Base-by-base conservation (phyloP, 768 basidiomycete species). In the Russula emetica region DNA sequence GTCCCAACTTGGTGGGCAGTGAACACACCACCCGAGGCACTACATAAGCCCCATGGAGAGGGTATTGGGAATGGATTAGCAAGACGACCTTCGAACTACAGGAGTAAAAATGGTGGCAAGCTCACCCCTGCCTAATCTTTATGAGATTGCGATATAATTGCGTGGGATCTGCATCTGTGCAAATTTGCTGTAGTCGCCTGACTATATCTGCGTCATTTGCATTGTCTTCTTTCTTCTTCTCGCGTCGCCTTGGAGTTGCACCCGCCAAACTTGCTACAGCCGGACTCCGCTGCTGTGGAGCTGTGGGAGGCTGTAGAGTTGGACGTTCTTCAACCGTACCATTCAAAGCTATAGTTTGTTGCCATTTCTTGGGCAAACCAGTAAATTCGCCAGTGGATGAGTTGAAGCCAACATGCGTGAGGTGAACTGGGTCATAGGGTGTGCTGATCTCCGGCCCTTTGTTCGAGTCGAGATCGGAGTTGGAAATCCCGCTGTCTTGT, bases 91-190 rank as follows among this genome's bases (percentile, higher is more conserved):
- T 38, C 92, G 83, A 20, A 2, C 28, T 28, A 5, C 16, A 44
- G 9, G 51, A 11, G 36, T 11, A 47, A n/a, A 10, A 10, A 36
- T 13, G 18, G 6, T 9, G 11, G 34, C 8, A n/a, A 0, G 77
- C 89, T 72, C 69, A 96, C 94, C 96, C 97, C 74, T 98, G 95
- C 44, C 94, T 95, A 72, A 98, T 95, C 83, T 98, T 98, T 76
- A 92, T 86, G 49, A 98, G 80, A 71, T 84, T 94, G 62, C 95
- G 82, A 72, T 98, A 98, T 38, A 97, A 77, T 74, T 85, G 85
- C 42, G 95, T 98, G 30, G 97, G 97, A 75, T 99, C 97, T 6
- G 94, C 94, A 73, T 97, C 94, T 2, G 96, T 96, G 71, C 97
- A 98, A 71, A 98, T 98, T 70, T 88, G 86, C 72, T 92, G 88